Base-by-base conservation (phyloP, 192 early-diverging fungal species). In the Diversispora epigaea region DNA sequence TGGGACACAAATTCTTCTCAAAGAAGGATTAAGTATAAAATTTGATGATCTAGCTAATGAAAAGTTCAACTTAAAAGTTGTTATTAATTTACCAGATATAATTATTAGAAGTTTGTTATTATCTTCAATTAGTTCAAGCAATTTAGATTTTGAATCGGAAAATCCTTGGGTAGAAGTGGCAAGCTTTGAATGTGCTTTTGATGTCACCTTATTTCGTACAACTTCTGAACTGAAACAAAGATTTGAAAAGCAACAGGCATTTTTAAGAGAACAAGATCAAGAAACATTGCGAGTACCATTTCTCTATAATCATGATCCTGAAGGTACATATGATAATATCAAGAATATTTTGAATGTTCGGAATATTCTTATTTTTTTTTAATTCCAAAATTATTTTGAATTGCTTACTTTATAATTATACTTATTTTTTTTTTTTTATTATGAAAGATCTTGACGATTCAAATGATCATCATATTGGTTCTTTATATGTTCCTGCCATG, bases 161-260 rank as follows among this genome's bases (percentile, higher is more conserved):
- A 25, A 52, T 68, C 55, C 85, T 14, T 93, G 89, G 88, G 86
- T 89, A 2, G 91, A 93, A 81, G 89, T 91, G 9, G 88, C 90
- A 4, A 87, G 81, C 17, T 71, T 85, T 15, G 82, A 85, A 32
- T 81, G 82, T n/a, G 86, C 84, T 0, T 77, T 91, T 47, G 84
- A 88, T 47, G 47, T 91, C 3, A 85, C 88, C 14, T 65, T 91
- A 1, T 90, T 86, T 49, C 76, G 76, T 8, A 84, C 84, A 19
- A 84, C 83, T 3, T 83, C 86, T 3, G 78, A 85, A 52, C 87
- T 89, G 86, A 78, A 78, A 55, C 77, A 82, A 17, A 39, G 63
- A 47, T 77, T 86, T 39, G 71, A 76, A n/a, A 80, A 78, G 9
- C 91, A 92, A 71, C 84, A 89, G 56, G 77, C 78, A 6, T 91